Base-by-base conservation (phyloP, 306 rosid species). In the Dalbergia cochinchinensis region DNA sequence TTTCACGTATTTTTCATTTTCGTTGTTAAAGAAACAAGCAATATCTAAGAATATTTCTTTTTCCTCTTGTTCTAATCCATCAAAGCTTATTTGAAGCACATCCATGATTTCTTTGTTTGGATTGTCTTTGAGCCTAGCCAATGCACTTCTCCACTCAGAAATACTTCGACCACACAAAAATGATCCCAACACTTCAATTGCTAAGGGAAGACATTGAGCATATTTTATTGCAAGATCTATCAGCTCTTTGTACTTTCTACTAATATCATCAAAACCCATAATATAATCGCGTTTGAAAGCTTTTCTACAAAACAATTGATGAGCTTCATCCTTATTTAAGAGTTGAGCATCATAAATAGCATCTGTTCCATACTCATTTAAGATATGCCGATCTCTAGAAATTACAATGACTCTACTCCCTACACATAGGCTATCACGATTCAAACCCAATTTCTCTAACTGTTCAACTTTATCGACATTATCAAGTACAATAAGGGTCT, bases 181-280 rank as follows among this genome's bases (percentile, higher is more conserved):
- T 5, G 83, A 69, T 3, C 77, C 77, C 61, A 70, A 47, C 10
- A 79, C 65, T 61, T 48, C 10, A 42, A 79, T 47, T 61, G 58
- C 77, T 1, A 79, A 35, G 8, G 69, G 77, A 69, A 59, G 83
- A 15, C 71, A 62, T 13, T 79, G 26, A 35, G 54, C 55, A 79
- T 79, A 22, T 34, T 42, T 13, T 5, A 70, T 11, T n/a, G 64
- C 8, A 13, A 2, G 5, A 34, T 60, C 0, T 15, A 26, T 47
- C 54, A n/a, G 34, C 12, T 2, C 7, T 14, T 12, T 11, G 60
- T 11, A 69, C 4, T 7, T 31, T 31, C 9, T 69, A 41, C 14
- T 68, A 34, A 73, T 26, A 19, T 59, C 14, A 31, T 78, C 55
- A 48, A 47, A 15, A 5, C 48, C 48, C 51, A 53, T 7, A 10